Evolutionary conservation across 768 basidiomycete genomes (phyloP).

Genomic region (Suillus tomentosus): DNA sequence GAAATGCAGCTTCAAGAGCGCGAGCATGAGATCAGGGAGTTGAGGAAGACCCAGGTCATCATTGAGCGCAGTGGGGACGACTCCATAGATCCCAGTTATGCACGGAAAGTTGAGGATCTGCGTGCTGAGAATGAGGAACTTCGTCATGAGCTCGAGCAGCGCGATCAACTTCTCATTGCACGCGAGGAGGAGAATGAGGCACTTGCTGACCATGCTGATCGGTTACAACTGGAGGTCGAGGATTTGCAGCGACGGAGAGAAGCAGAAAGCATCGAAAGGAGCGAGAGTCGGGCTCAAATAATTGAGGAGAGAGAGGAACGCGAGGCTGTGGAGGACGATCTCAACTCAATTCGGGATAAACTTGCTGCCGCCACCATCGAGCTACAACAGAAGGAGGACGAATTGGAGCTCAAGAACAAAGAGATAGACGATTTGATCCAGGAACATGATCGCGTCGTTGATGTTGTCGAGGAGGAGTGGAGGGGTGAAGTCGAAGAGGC

Average conservation of each 20-base stretch:
- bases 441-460: constrained; percentile 73
- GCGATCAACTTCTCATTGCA: constrained; percentile 53
- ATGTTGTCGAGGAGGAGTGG: constrained; percentile 83
- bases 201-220: constrained; percentile 64
- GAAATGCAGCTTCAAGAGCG: constrained; percentile 77
- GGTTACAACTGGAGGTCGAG: constrained; percentile 66
- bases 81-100: constrained; percentile 44
- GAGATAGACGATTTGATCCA: constrained; percentile 79
- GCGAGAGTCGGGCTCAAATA: constrained; percentile 69
- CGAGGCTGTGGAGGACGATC: constrained; percentile 77
- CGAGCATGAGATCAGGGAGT: constrained; percentile 67
- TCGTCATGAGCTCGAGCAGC: constrained; percentile 55
- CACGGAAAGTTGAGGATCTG: constrained; percentile 55
- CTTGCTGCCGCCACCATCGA: constrained; percentile 81
- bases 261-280: constrained; percentile 66
- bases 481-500: constrained; percentile 84
- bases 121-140: constrained; percentile 68
- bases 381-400: constrained; percentile 85
- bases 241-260: constrained; percentile 62
- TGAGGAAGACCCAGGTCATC: constrained; percentile 56
- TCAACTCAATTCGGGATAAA: constrained; percentile 74
- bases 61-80: constrained; percentile 57
- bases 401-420: constrained; percentile 73
- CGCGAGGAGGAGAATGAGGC: constrained; percentile 76
- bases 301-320: constrained; percentile 73